Evolutionary conservation across 2,329 filamentous ascomycete species (phyloP).

Genomic region (Mycosphaerelloides madeirae): DNA sequence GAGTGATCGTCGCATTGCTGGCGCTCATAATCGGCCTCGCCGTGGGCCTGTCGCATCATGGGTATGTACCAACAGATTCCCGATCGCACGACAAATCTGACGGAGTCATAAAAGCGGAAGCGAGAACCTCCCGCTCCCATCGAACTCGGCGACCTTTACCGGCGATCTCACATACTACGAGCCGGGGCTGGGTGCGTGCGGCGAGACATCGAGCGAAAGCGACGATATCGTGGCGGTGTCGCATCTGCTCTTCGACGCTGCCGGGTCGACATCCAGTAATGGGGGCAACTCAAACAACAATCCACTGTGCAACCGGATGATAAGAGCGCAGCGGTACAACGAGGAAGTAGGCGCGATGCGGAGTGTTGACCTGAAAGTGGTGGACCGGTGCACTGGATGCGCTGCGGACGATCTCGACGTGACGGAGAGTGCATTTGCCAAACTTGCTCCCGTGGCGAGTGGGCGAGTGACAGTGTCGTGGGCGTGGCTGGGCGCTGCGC

Average conservation of each 20-base stretch:
- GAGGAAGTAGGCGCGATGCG: constrained; percentile 41
- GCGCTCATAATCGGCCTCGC: constrained; percentile 41
- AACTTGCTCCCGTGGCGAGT: constrained; percentile 36
- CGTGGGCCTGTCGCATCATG: constrained; percentile 30
- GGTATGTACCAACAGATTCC: background rate
- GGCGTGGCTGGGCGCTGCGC: constrained; percentile 25
- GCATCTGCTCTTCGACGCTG: constrained; percentile 59
- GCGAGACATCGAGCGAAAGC: constrained; percentile 48
- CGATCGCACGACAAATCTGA: background rate
- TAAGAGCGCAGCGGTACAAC: constrained; percentile 55
- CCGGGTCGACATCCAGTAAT: constrained; percentile 37
- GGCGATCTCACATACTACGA: constrained; percentile 68
- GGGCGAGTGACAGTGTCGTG: constrained; percentile 31
- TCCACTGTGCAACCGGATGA: constrained; percentile 61
- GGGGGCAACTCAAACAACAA: constrained; percentile 55
- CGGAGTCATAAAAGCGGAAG: constrained; percentile 16
- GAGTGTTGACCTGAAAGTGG: constrained; percentile 60
- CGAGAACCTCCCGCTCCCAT: constrained; percentile 49
- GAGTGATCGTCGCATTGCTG: constrained; percentile 32
- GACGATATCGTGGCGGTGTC: constrained; percentile 65
- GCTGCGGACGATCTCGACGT: constrained; percentile 48
- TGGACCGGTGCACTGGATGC: constrained; percentile 61
- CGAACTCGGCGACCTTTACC: constrained; percentile 48
- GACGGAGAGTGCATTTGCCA: constrained; percentile 45
- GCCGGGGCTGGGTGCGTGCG: constrained; percentile 65